Evolutionary conservation across 257 asterid genomes (phyloP).

Genomic region (Euphrasia confusa): DNA sequence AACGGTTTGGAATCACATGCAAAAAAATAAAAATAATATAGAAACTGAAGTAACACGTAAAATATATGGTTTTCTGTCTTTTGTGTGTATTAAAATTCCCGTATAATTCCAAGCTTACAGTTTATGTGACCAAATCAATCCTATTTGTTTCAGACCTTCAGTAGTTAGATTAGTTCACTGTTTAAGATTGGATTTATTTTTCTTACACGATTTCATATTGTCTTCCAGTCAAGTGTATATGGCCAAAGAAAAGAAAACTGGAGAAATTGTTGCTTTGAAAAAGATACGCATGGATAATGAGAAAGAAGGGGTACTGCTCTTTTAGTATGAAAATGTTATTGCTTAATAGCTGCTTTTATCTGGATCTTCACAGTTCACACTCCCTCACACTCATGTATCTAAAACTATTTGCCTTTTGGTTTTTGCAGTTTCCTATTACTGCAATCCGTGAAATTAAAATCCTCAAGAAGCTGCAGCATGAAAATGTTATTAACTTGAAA

Average conservation of each 20-base stretch:
- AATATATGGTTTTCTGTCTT: background rate
- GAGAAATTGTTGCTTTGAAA: too few relatives aligned
- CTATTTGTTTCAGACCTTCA: background rate
- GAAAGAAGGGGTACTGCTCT: slow-evolving; percentile 77
- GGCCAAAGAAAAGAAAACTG: slow-evolving; percentile 81
- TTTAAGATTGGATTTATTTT: slow-evolving; percentile 1
- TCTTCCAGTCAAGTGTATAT: slow-evolving; percentile 77
- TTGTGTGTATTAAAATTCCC: too few relatives aligned
- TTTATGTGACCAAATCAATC: too few relatives aligned
- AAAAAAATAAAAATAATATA: background rate
- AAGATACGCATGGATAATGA: slow-evolving; percentile 98
- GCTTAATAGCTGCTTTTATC: slow-evolving; percentile 5
- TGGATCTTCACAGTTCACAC: slow-evolving; percentile 19
- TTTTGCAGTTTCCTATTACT: slow-evolving; percentile 82
- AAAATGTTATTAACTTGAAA: slow-evolving; percentile 76
- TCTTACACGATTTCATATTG: slow-evolving; percentile 13
- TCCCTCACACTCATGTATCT: slow-evolving; percentile 15
- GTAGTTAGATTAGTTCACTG: slow-evolving; percentile 2
- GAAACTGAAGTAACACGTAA: background rate
- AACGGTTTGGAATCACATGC: background rate
- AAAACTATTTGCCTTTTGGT: slow-evolving; percentile 12
- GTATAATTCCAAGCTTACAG: too few relatives aligned
- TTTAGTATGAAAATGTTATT: too few relatives aligned
- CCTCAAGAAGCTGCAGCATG: slow-evolving; percentile 87
- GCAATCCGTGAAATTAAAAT: slow-evolving; percentile 93